A percentile compares a stretch with the other conserved stretches of the same genome.
Conservation (phyloP, 202 grass and related monocot genomes). For the Digitaria exilis region DNA sequence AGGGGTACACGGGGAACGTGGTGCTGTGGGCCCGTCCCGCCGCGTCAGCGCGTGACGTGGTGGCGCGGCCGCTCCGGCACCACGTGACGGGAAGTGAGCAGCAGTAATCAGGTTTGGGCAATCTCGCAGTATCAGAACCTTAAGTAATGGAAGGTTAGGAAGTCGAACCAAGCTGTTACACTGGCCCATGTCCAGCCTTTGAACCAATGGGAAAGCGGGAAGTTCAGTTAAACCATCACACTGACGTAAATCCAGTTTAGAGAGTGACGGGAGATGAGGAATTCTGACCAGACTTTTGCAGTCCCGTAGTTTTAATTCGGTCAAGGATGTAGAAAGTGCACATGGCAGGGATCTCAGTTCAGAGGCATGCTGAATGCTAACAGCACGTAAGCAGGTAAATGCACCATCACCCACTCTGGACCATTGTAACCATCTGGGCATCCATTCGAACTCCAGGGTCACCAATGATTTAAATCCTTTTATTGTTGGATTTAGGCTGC, state of each 20-base stretch:
- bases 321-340: neutral
- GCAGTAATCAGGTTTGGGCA: neutral
- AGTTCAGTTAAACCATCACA: conserved; percentile 8
- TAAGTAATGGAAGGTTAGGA: conserved; percentile 1
- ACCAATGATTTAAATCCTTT: conserved; percentile 18
- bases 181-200: conserved; percentile 5
- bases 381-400: neutral
- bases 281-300: neutral
- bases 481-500: neutral
- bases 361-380: conserved; percentile 6
- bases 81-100: neutral
- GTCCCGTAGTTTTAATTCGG: neutral
- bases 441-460: neutral
- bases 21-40: neutral
- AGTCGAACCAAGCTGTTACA: neutral
- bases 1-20: neutral
- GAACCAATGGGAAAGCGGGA: neutral
- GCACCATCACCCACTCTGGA: neutral
- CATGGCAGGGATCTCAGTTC: conserved; percentile 21
- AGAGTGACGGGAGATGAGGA: neutral
- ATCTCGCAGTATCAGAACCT: conserved; percentile 6
- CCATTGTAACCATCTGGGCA: conserved; percentile 11
- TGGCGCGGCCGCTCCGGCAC: neutral
- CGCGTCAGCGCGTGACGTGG: neutral
- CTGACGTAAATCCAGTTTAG: conserved; percentile 11